phyloP scores from a whole-genome alignment of 2,329 filamentous ascomycete genomes.

The Nannizzia gypsea region DNA sequence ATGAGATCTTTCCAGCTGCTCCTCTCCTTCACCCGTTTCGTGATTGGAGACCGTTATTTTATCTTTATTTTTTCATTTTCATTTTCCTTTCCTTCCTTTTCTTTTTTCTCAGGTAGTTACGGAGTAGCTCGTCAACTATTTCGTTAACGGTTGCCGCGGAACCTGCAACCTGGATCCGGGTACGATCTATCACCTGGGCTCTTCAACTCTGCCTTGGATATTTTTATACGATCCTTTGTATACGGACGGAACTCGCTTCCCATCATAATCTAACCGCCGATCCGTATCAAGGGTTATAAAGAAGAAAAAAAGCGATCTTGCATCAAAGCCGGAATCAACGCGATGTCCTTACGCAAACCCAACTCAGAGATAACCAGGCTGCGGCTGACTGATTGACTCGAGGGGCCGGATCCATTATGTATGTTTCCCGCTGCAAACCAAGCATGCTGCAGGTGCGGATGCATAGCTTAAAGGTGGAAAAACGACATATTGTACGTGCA shows the following conservation, averaged over 20 bases:
- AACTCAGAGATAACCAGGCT: background rate
- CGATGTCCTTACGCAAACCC: background rate
- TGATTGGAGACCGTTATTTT: too few relatives aligned
- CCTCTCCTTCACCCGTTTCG: too few relatives aligned
- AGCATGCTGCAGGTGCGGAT: background rate
- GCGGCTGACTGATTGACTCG: background rate
- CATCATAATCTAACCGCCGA: background rate
- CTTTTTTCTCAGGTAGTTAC: background rate
- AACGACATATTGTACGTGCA: background rate
- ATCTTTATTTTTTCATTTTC: too few relatives aligned
- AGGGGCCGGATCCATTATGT: background rate
- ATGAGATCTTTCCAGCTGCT: too few relatives aligned
- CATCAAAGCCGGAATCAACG: background rate
- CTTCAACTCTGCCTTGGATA: background rate
- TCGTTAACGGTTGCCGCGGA: background rate
- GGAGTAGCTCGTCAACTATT: too few relatives aligned
- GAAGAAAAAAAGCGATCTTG: background rate
- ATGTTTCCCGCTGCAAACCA: background rate
- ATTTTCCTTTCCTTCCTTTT: background rate
- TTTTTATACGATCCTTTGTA: background rate
- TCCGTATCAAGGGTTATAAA: background rate
- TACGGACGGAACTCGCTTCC: background rate
- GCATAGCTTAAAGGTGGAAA: background rate
- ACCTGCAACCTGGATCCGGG: background rate
- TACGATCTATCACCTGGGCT: background rate